Percentiles rank a stretch among this genome's conserved stretches.
phyloP scores from a whole-genome alignment of 768 basidiomycete species.

The Boletus coccyginus region DNA sequence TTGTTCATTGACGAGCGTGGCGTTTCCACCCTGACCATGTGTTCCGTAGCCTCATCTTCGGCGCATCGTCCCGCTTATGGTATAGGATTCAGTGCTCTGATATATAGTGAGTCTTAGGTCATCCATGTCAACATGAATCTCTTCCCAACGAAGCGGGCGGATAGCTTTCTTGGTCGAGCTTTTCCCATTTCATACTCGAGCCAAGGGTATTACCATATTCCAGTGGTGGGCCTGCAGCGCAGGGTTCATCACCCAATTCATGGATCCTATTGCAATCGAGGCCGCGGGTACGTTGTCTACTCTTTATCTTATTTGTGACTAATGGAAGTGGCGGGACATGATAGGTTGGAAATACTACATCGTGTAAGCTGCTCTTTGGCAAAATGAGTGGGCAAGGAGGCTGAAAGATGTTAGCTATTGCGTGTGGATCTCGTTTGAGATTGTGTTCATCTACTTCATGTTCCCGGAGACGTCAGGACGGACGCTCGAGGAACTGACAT shows the following conservation, averaged over 20 bases:
- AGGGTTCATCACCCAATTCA: slow-evolving; percentile 8
- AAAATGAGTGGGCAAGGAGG: fast-evolving
- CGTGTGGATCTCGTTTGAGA: slow-evolving; percentile 10
- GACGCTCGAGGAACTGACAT: slow-evolving; percentile 20
- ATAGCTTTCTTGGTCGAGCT: slow-evolving; percentile 52
- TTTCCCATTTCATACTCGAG: slow-evolving; percentile 61
- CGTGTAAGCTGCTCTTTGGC: background rate
- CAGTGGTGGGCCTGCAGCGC: slow-evolving; percentile 51
- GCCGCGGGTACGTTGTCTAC: slow-evolving; percentile 1
- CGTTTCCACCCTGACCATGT: background rate
- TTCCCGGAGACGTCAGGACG: slow-evolving; percentile 22
- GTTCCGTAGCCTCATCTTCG: background rate
- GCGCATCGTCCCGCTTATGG: background rate
- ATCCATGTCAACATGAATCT: background rate
- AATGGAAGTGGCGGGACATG: background rate
- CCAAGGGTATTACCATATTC: slow-evolving; percentile 59
- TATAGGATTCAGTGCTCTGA: background rate
- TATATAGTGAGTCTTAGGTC: background rate
- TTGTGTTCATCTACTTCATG: slow-evolving; percentile 14
- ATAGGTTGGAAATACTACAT: slow-evolving; percentile 19
- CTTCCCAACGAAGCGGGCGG: background rate
- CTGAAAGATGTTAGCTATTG: background rate
- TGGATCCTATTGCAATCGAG: slow-evolving; percentile 18
- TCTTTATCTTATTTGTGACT: background rate
- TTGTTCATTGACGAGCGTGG: background rate